Conservation (phyloP, 345 rosid species). For the Salix dunnii region DNA sequence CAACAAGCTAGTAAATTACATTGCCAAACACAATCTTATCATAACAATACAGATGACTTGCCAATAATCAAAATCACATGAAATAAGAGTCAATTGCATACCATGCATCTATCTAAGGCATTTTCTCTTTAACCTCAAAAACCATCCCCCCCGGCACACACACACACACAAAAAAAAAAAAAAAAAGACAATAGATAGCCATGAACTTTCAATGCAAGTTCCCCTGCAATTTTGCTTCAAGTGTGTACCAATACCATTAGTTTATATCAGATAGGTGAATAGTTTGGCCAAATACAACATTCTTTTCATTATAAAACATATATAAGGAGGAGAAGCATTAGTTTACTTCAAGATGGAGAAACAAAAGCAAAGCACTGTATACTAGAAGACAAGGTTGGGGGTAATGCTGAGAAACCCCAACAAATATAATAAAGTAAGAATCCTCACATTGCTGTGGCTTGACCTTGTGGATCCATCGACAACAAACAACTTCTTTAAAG, state of each 20-base stretch:
- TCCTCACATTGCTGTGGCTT: conserved; percentile 98
- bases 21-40: not conserved
- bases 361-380: not conserved
- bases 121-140: not conserved
- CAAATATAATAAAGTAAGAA: conserved; percentile 3
- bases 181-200: not conserved
- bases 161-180: not conserved
- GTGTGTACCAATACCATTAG: not conserved
- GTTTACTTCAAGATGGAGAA: not conserved
- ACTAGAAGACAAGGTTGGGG: not conserved
- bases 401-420: not conserved
- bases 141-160: not conserved
- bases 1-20: not conserved
- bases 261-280: not conserved
- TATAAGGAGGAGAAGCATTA: not conserved
- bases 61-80: not conserved
- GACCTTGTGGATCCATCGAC: conserved; percentile 99
- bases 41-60: not conserved
- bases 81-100: not conserved
- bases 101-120: not conserved
- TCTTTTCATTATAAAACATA: not conserved
- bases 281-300: not conserved
- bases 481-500: conserved; percentile 88
- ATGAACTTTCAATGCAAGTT: not conserved
- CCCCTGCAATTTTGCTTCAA: not conserved